A percentile compares a stretch with the other conserved stretches of the same genome.
These are phyloP conservation scores for Macrophomina phaseolina DNA, from an alignment of 2,329 filamentous ascomycete species.

Conservation along the genomic window DNA sequence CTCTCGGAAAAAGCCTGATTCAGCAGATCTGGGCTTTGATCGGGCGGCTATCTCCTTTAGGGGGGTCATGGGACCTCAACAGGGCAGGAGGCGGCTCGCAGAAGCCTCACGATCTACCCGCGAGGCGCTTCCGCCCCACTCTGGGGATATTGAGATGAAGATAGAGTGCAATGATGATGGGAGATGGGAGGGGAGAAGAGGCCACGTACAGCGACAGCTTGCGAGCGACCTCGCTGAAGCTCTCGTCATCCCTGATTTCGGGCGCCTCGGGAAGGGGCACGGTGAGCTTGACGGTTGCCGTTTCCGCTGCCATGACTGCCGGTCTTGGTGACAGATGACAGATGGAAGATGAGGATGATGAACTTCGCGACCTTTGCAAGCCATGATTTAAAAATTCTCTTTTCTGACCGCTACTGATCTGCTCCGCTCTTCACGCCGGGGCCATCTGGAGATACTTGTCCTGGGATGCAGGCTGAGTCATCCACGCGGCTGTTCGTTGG, in stretches of 20 bases:
- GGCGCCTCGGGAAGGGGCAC: constrained; percentile 53
- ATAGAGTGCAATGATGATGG: constrained; percentile 13
- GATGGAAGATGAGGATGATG: constrained; percentile 20
- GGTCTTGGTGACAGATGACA: neutral
- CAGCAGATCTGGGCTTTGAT: constrained; percentile 1
- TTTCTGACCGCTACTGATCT: constrained; percentile 20
- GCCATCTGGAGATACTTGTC: neutral
- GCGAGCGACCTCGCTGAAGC: constrained; percentile 68
- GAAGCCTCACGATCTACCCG: constrained; percentile 23
- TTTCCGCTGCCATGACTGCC: constrained; percentile 23
- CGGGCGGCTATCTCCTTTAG: constrained; percentile 25
- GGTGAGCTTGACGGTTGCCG: constrained; percentile 17
- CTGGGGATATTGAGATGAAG: constrained; percentile 32
- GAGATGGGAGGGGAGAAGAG: constrained; percentile 1
- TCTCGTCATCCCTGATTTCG: constrained; percentile 62
- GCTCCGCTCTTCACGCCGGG: constrained; percentile 7
- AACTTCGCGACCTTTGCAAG: neutral
- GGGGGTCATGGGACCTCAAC: constrained; percentile 23
- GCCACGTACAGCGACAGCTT: constrained; percentile 66
- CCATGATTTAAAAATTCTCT: constrained; percentile 17
- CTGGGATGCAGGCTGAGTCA: neutral
- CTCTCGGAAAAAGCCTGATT: constrained; percentile 13
- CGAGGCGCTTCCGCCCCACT: neutral
- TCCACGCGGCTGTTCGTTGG: no score
- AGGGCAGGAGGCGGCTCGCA: constrained; percentile 15